phyloP scores from a whole-genome alignment of 352 stramenopile species.

The Detonula confervacea region DNA sequence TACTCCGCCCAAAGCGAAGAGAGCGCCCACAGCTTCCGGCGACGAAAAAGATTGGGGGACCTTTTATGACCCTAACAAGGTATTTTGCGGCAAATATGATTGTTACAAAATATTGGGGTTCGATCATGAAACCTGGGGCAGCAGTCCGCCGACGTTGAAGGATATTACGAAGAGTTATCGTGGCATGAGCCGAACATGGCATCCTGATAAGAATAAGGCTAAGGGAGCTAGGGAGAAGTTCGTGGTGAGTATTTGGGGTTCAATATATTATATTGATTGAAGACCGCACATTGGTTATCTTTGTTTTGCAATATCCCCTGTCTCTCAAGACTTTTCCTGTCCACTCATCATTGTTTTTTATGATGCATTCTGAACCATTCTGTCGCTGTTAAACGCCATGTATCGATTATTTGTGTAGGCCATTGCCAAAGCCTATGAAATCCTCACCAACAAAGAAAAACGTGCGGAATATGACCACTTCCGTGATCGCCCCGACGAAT shows the following conservation, averaged over 20 bases:
- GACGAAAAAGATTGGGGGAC: constrained; percentile 65
- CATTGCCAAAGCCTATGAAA: constrained; percentile 81
- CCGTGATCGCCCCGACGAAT: constrained; percentile 79
- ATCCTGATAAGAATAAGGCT: constrained; percentile 83
- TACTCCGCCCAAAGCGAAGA: constrained; percentile 11
- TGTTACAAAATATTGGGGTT: constrained; percentile 86
- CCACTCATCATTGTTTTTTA: too few relatives aligned
- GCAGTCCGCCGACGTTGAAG: constrained; percentile 60
- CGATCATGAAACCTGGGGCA: constrained; percentile 77
- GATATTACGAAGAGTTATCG: constrained; percentile 82
- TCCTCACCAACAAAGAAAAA: constrained; percentile 70
- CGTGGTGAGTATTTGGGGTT: constrained; percentile 65
- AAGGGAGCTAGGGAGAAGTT: constrained; percentile 80
- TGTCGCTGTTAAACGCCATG: too few relatives aligned
- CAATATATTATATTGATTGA: too few relatives aligned
- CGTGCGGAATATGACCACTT: constrained; percentile 81
- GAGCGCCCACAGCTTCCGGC: not conserved
- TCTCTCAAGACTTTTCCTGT: too few relatives aligned
- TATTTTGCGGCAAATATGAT: constrained; percentile 84
- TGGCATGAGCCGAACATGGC: constrained; percentile 73
- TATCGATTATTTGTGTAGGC: constrained; percentile 27
- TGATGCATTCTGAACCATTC: too few relatives aligned
- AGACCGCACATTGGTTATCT: too few relatives aligned
- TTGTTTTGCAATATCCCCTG: too few relatives aligned
- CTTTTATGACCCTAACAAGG: constrained; percentile 83